A percentile compares a stretch with the other conserved stretches of the same genome.
Conservation (phyloP, 108 stramenopile genomes). For the Skeletonema marinoi region DNA sequence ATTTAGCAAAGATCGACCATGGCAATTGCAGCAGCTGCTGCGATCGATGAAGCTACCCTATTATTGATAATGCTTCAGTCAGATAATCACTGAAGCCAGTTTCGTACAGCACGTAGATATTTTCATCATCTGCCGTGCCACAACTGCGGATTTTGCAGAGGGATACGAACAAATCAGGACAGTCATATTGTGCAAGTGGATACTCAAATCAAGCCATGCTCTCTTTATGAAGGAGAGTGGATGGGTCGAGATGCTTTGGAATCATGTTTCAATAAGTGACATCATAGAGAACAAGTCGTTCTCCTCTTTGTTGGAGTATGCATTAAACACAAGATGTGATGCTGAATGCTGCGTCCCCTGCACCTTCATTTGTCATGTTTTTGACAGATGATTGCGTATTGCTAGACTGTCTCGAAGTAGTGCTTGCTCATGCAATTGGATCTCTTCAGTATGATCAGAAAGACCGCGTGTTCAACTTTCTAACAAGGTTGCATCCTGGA, state of each 20-base stretch:
- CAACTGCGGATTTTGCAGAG: not conserved
- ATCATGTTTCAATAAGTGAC: not conserved
- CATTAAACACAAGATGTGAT: not conserved
- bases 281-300: conserved; percentile 12
- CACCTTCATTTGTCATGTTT: conserved; percentile 31
- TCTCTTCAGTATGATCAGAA: conserved; percentile 11
- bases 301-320: conserved; percentile 14
- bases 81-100: not conserved
- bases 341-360: not conserved
- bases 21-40: conserved; percentile 49
- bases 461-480: conserved; percentile 22
- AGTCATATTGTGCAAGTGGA: conserved; percentile 14
- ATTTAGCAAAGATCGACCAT: conserved; percentile 59
- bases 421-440: conserved; percentile 31
- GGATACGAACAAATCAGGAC: conserved; percentile 15
- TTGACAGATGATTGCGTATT: conserved; percentile 55
- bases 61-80: not conserved
- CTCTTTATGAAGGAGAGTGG: conserved; percentile 13
- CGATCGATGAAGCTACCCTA: conserved; percentile 28
- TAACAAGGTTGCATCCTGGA: conserved; percentile 51
- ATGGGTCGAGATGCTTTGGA: not conserved
- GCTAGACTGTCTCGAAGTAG: conserved; percentile 32
- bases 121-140: conserved; percentile 19
- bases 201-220: not conserved
- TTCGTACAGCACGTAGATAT: conserved; percentile 4